A percentile compares a stretch with the other conserved stretches of the same genome.
Evolutionary conservation across 1,284 basidiomycete species (phyloP).

Genomic region (Thecaphora thlaspeos): DNA sequence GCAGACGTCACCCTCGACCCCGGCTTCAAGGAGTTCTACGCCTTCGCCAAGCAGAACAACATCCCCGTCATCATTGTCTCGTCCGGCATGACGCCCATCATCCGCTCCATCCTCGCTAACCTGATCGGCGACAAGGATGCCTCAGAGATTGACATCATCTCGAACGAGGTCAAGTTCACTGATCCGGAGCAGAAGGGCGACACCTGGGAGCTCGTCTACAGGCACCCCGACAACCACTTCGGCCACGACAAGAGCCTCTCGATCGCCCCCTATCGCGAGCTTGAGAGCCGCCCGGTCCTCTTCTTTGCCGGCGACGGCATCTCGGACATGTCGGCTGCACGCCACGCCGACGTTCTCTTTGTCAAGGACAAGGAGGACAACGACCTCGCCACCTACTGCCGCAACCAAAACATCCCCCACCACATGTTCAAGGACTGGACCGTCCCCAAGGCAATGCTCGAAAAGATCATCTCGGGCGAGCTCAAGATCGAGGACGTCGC

Average conservation of each 20-base stretch:
- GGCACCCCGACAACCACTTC: conserved; percentile 55
- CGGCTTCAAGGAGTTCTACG: conserved; percentile 58
- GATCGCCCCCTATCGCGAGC: conserved; percentile 54
- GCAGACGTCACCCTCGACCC: conserved; percentile 54
- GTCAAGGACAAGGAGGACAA: conserved; percentile 58
- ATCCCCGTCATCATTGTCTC: conserved; percentile 56
- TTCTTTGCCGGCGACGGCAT: conserved; percentile 58
- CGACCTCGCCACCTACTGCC: conserved; percentile 54
- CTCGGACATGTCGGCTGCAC: conserved; percentile 57
- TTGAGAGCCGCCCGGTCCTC: conserved; percentile 49
- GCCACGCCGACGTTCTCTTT: conserved; percentile 56
- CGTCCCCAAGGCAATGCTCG: conserved; percentile 49
- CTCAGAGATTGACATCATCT: conserved; percentile 54
- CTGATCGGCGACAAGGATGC: conserved; percentile 57
- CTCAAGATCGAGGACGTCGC: conserved; percentile 33
- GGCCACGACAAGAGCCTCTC: conserved; percentile 56
- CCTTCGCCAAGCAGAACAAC: conserved; percentile 52
- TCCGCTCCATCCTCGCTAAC: conserved; percentile 55
- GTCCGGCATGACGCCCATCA: conserved; percentile 56
- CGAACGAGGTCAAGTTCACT: conserved; percentile 56
- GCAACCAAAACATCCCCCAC: conserved; percentile 50
- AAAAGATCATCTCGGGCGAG: conserved; percentile 39
- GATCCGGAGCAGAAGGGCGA: conserved; percentile 51
- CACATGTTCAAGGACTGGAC: conserved; percentile 56
- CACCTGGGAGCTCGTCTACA: conserved; percentile 55